Evolutionary conservation across 2,329 filamentous ascomycete species (phyloP).

Genomic region (Fusarium sp.): DNA sequence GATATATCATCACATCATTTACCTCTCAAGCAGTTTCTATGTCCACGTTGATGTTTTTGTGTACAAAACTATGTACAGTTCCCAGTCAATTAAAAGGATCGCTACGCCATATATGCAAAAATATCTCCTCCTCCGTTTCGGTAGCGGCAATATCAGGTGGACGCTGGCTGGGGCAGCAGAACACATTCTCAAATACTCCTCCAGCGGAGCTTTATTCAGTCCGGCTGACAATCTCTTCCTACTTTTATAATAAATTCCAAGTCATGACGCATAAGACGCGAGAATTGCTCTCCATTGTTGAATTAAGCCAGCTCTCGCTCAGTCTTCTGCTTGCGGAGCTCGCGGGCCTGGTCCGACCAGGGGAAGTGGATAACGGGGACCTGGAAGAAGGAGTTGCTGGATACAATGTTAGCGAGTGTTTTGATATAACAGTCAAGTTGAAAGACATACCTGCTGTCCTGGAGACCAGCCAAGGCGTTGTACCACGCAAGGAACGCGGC

Average conservation of each 20-base stretch:
- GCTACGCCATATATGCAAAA: slow-evolving; percentile 12
- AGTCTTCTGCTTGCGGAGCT: slow-evolving; percentile 61
- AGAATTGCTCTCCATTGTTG: slow-evolving; percentile 2
- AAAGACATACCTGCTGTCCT: slow-evolving; percentile 71
- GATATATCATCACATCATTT: neutral
- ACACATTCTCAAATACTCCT: slow-evolving; percentile 20
- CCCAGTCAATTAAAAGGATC: slow-evolving; percentile 25
- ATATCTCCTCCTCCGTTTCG: slow-evolving; percentile 1
- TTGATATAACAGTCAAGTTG: neutral
- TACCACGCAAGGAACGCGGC: slow-evolving; percentile 89
- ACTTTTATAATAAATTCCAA: slow-evolving; percentile 29
- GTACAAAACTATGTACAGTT: slow-evolving; percentile 29
- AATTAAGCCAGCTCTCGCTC: slow-evolving; percentile 41
- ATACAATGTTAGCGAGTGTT: slow-evolving; percentile 47
- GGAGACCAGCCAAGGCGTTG: slow-evolving; percentile 84
- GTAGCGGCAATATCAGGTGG: neutral
- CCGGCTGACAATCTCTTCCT: neutral
- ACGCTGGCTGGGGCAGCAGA: slow-evolving; percentile 10
- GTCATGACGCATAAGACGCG: slow-evolving; percentile 34
- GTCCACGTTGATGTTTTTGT: slow-evolving; percentile 2
- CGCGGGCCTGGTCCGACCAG: slow-evolving; percentile 83
- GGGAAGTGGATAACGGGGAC: slow-evolving; percentile 94
- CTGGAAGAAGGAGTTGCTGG: slow-evolving; percentile 87
- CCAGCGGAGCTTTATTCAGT: neutral
- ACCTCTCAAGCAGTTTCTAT: neutral